Evolutionary conservation across 768 basidiomycete species (phyloP), one percentile per base, ranked within the genome.

Genomic region (Saitozyma sp.): DNA sequence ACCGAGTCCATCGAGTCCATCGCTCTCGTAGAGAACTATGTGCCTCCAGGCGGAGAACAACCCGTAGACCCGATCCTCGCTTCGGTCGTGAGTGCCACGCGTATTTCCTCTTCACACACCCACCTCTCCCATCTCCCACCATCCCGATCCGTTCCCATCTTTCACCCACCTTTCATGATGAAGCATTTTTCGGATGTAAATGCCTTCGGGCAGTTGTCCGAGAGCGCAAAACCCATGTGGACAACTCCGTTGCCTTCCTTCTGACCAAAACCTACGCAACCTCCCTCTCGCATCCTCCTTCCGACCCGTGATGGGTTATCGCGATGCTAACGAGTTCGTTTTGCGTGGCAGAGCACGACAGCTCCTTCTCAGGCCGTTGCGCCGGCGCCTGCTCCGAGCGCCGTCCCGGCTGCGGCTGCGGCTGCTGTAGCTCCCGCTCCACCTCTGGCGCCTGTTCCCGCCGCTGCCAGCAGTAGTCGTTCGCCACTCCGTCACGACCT

Each of bases 181-280:
- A 76, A 76, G 69, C 53, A 76, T 76, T 76, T 72, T 74, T 74
- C 75, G 75, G 75, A 76, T 76, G 75, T 76, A 68, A 75, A 71
- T 60, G 64, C 70, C 68, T 71, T 59, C 62, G 72, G 70, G 65
- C 70, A 41, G 41, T n/a, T 68, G 72, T 74, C 75, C 75, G 72
- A 76, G 75, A 76, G 75, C 75, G 75, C 75, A 76, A 76, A 76
- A 76, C 60, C 69, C 72, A 68, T 74, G 75, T 76, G 75, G 75
- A 76, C 72, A 74, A 59, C 64, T 76, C 75, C 75, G 75, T 76
- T 76, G 75, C 75, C 75, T 76, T 76, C 75, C 75, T 76, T 76
- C 75, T 76, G 75, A 76, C 56, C 61, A 20, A 20, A 17, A 6
- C 37, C n/a, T 37, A 54, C 9, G 16, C 51, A 29, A 46, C 39